Evolutionary conservation across 306 rosid genomes (phyloP), one percentile per base, ranked within the genome.

Genomic region (Quercus parvula): DNA sequence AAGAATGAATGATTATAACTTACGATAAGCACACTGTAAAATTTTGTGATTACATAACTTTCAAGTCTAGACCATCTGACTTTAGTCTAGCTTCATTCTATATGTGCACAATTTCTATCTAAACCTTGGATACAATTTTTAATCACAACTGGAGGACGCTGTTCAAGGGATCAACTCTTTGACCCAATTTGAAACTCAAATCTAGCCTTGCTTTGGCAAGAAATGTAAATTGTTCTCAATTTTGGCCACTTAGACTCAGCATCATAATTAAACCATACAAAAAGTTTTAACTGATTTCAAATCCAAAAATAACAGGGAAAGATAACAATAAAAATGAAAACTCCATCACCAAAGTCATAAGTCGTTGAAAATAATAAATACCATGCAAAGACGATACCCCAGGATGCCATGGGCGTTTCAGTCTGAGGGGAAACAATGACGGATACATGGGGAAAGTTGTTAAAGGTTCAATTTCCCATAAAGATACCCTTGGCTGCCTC

Each of bases 391-490:
- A 87, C 19, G 97, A 87, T 62, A 91, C 84, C 84, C 97, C 92
- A 28, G 94, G 96, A 89, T 86, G 88, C 96, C 96, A 93, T 56
- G 97, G 97, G 17, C 96, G 96, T 79, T 93, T 93, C 85, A 93
- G 76, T 81, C 96, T 70, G 71, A 93, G 96, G 20, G 96, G 97
- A 87, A 93, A 93, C 51, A 93, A 81, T 15, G 97, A 93, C 57
- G 97, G 96, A 73, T 93, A 93, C 96, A 93, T 91, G 12, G 97
- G 97, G 79, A 93, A 93, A 41, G 94, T 93, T 66, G 97, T 93
- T 69, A 93, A 85, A 74, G 97, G 97, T 85, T 93, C 97, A 81
- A 93, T 93, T 86, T 93, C 97, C 97, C 97, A 93, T 75, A 93
- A 83, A 1, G 96, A 93, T 15, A 93, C 97, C 46, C 97, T 81